Percentiles rank a stretch among this genome's conserved stretches.
Conservation (phyloP, 2,329 filamentous ascomycete genomes). For the Pseudogymnoascus sp. region DNA sequence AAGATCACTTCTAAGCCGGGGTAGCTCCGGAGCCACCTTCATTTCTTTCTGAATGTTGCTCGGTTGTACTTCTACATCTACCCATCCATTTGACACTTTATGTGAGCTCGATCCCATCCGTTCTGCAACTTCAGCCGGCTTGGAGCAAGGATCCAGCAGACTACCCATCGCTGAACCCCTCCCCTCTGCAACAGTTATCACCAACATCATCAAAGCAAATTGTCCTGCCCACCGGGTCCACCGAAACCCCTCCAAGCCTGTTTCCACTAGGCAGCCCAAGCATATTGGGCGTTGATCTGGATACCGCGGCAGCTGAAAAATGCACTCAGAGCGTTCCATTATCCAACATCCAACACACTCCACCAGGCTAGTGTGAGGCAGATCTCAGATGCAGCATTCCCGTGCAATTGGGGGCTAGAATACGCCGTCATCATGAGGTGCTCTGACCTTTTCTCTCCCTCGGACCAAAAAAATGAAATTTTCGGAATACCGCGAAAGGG, state of each 20-base stretch:
- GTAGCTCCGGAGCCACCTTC: neutral
- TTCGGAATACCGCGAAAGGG: neutral
- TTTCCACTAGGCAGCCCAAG: neutral
- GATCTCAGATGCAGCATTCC: neutral
- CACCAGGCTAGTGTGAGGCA: neutral
- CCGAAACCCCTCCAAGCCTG: neutral
- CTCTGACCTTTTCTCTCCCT: neutral
- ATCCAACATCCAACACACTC: constrained; percentile 7
- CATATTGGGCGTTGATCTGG: neutral
- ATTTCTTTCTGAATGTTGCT: neutral
- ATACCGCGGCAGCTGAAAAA: neutral
- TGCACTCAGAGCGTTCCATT: neutral
- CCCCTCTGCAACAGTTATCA: neutral
- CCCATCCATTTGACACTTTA: neutral
- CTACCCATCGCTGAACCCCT: neutral
- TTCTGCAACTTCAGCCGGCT: neutral
- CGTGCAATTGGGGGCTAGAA: neutral
- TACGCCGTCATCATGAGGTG: neutral
- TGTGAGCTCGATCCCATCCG: neutral
- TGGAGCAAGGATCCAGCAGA: neutral
- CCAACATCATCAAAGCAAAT: neutral
- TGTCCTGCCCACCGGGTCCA: neutral
- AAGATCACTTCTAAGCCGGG: neutral
- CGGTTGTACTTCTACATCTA: neutral
- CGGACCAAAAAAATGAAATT: neutral